phyloP scores from a whole-genome alignment of 2,329 filamentous ascomycete genomes.

The Talaromyces sp. region DNA sequence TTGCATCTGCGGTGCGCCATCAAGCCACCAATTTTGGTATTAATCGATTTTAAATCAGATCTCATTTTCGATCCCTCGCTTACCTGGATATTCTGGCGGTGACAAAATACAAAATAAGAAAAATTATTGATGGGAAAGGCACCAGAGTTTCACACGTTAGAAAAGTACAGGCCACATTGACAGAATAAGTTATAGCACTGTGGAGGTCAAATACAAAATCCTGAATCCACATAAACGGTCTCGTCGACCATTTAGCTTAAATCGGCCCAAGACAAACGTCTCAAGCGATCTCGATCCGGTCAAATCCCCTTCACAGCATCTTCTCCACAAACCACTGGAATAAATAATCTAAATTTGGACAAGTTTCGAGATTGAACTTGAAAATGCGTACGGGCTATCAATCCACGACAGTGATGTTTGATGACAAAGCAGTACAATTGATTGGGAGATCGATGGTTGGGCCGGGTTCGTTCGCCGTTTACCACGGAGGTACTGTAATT shows the following conservation, averaged over 20 bases:
- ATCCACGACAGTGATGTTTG: background rate
- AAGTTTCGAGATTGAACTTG: background rate
- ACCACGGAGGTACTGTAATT: slow-evolving; percentile 8
- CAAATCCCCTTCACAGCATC: background rate
- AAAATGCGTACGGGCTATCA: background rate
- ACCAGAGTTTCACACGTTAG: no score
- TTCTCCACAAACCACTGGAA: background rate
- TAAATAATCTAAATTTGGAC: background rate
- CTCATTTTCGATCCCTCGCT: background rate
- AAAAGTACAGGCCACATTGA: no score
- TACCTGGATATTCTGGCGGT: background rate
- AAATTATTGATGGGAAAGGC: no score
- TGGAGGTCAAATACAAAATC: background rate
- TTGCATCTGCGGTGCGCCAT: background rate
- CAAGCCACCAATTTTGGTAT: background rate
- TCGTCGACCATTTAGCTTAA: background rate
- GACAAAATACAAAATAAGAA: background rate
- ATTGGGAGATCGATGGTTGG: background rate
- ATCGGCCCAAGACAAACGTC: background rate
- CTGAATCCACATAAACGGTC: background rate
- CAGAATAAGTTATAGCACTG: background rate
- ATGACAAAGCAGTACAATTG: background rate
- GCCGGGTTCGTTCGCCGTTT: background rate
- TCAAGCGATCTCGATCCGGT: background rate
- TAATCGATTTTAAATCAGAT: background rate